Conservation (phyloP, 1,139 yeast species). For the Candida glucosophila region DNA sequence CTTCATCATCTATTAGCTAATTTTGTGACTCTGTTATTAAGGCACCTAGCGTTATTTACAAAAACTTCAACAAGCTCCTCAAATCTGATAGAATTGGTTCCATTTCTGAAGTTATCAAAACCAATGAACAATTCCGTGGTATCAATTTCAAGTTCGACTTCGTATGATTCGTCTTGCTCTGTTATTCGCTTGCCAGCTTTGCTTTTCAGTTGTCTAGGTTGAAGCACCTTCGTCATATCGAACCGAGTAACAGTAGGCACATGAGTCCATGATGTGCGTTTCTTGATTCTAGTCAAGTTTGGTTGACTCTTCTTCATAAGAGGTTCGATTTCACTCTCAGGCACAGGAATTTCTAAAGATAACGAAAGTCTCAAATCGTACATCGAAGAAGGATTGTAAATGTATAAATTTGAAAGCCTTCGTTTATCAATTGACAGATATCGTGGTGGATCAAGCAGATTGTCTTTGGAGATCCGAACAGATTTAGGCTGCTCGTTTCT, state of each 20-base stretch:
- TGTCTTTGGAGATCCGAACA: constrained; percentile 59
- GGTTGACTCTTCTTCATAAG: constrained; percentile 34
- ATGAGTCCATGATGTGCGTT: constrained; percentile 56
- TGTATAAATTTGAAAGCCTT: constrained; percentile 59
- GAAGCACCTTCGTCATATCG: constrained; percentile 58
- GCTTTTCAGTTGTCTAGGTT: constrained; percentile 37
- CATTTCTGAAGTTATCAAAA: constrained; percentile 42
- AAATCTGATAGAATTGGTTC: constrained; percentile 52
- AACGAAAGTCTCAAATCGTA: constrained; percentile 72
- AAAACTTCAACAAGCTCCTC: constrained; percentile 67
- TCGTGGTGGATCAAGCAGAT: constrained; percentile 50
- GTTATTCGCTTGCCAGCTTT: constrained; percentile 29
- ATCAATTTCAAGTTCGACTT: constrained; percentile 71
- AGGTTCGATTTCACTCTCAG: constrained; percentile 41
- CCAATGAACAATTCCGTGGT: constrained; percentile 53
- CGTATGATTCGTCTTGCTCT: constrained; percentile 37
- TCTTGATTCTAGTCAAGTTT: constrained; percentile 49
- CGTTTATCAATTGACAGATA: constrained; percentile 65
- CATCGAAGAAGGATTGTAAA: constrained; percentile 69
- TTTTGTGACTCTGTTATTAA: constrained; percentile 38
- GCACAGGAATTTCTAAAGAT: constrained; percentile 67
- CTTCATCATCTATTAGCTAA: too few relatives aligned
- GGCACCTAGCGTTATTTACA: constrained; percentile 57
- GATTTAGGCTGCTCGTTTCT: constrained; percentile 49
- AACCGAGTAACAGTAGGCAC: constrained; percentile 62